These are phyloP conservation scores for Mucor plumbeus DNA, from an alignment of 371 early-diverging fungal species.

Conservation along the genomic window DNA sequence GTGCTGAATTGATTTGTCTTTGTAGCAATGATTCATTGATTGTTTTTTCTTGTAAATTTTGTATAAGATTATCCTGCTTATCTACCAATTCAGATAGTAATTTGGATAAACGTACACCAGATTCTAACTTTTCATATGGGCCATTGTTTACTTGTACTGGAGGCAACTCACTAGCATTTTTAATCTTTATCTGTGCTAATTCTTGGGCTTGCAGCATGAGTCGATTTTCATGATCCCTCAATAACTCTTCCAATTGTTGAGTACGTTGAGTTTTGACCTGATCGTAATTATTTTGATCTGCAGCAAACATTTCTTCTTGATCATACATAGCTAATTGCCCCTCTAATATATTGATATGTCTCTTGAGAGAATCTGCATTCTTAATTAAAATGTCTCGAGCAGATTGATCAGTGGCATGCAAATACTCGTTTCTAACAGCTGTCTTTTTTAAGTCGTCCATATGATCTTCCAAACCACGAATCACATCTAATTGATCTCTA, in stretches of 20 bases:
- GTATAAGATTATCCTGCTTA: neutral
- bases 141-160: conserved; percentile 2
- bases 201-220: neutral
- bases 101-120: conserved; percentile 4
- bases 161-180: neutral
- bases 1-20: neutral
- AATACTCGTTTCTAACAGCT: conserved; percentile 15
- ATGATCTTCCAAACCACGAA: conserved; percentile 12
- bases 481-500: conserved; percentile 21
- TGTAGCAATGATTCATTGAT: neutral
- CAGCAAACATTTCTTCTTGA: conserved; percentile 53
- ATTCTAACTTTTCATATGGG: conserved; percentile 14
- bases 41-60: conserved; percentile 10
- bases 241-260: conserved; percentile 32
- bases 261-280: conserved; percentile 55
- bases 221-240: conserved; percentile 20
- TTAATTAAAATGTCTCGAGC: conserved; percentile 33
- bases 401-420: conserved; percentile 13
- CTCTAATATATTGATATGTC: conserved; percentile 57
- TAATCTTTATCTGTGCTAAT: conserved; percentile 8
- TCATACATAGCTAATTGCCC: conserved; percentile 71
- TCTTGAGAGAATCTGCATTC: conserved; percentile 33
- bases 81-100: neutral
- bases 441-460: conserved; percentile 19
- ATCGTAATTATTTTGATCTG: conserved; percentile 52